Conservation (phyloP, 2,329 filamentous ascomycete species). For the Talaromyces sp. region DNA sequence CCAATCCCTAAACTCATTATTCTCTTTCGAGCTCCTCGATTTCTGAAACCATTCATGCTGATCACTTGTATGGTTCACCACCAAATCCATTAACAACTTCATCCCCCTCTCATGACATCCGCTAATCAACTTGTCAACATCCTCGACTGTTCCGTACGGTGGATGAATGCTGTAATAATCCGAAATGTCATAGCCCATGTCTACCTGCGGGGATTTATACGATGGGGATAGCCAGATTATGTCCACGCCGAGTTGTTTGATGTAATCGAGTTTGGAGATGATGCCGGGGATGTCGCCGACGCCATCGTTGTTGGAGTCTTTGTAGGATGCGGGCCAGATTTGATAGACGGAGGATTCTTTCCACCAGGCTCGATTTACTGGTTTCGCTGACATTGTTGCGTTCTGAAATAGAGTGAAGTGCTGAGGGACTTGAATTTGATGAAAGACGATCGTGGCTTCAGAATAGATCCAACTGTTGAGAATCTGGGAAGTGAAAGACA, state of each 20-base stretch:
- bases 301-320: constrained; percentile 48
- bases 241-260: constrained; percentile 57
- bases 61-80: constrained; percentile 72
- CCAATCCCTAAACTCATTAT: constrained; percentile 64
- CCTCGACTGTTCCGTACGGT: constrained; percentile 61
- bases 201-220: constrained; percentile 50
- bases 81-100: constrained; percentile 68
- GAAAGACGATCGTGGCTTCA: neutral
- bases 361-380: constrained; percentile 47
- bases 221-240: constrained; percentile 54
- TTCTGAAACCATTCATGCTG: constrained; percentile 68
- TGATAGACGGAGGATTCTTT: constrained; percentile 56
- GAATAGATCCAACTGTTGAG: too few species aligned
- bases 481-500: neutral
- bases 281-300: constrained; percentile 63
- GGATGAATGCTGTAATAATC: constrained; percentile 63
- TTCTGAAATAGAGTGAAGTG: too few species aligned
- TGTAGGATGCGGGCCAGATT: constrained; percentile 56
- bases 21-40: constrained; percentile 55
- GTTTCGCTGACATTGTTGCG: constrained; percentile 4
- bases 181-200: constrained; percentile 50
- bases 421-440: too few species aligned
- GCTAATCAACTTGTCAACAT: constrained; percentile 59
- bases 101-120: constrained; percentile 60
- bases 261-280: constrained; percentile 59